Percentiles rank a stretch among this genome's conserved stretches.
phyloP scores from a whole-genome alignment of 768 basidiomycete species.

The Hygrophorus russula region DNA sequence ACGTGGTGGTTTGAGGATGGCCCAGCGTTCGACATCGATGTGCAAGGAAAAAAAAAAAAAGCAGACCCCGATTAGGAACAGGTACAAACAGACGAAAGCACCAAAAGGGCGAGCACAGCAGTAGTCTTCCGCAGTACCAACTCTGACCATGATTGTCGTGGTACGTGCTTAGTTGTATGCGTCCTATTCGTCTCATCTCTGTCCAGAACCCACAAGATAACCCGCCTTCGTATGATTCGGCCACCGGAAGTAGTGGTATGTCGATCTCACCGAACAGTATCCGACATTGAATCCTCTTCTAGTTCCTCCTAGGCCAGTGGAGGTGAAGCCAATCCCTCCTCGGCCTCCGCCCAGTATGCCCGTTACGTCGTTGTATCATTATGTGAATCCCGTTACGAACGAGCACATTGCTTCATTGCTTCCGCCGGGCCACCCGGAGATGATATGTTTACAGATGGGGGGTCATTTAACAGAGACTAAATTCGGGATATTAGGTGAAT shows the following conservation, averaged over 20 bases:
- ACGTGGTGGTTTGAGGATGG: conserved; percentile 18
- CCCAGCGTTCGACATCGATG: conserved; percentile 17
- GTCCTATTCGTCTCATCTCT: conserved; percentile 7
- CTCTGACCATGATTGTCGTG: conserved; percentile 7
- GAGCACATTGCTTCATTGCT: conserved; percentile 50
- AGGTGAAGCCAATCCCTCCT: too few relatives aligned
- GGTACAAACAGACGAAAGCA: background rate
- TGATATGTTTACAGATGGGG: conserved; percentile 75
- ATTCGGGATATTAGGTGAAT: conserved; percentile 63
- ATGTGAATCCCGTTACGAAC: conserved; percentile 50
- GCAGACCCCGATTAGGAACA: background rate
- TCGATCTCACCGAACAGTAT: conserved; percentile 20
- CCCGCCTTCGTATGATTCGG: conserved; percentile 40
- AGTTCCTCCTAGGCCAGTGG: too few relatives aligned
- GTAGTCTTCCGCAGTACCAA: too few relatives aligned
- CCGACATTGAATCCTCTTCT: conserved; percentile 1
- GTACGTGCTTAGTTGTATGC: too few relatives aligned
- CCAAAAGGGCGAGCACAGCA: background rate
- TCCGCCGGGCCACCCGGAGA: conserved; percentile 73
- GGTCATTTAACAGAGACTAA: conserved; percentile 50
- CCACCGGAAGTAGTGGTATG: conserved; percentile 11
- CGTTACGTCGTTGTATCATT: conserved; percentile 53
- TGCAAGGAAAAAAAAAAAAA: conserved; percentile 1
- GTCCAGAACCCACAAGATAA: conserved; percentile 20
- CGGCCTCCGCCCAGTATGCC: too few relatives aligned